Base-by-base conservation (phyloP, 2,329 filamentous ascomycete species). In the Diaporthe sp. region DNA sequence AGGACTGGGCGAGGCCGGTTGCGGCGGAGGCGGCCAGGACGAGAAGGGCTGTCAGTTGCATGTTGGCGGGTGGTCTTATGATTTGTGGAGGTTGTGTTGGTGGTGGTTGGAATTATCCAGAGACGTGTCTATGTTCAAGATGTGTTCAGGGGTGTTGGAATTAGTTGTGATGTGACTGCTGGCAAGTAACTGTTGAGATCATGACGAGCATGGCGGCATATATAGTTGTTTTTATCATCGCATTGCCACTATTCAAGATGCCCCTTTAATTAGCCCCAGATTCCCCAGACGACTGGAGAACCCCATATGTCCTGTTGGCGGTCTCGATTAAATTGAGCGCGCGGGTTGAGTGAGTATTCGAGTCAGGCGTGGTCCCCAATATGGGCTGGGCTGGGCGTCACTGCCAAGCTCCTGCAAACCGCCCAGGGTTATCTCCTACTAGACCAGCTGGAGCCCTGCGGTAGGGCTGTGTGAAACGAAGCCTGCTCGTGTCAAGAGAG, bases 281-380 rank as follows among this genome's bases (percentile, higher is more conserved):
- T 50, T 66, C 42, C 60, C 60, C 60, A 66, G 25, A 45, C 10
- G 28, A 35, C 33, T 66, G 28, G 25, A 33, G n/a, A 10, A 33
- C 60, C 19, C 15, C 60, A 50, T 47, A 35, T 47, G n/a, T 45
- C 40, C 28, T 33, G 40, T 47, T 45, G 28, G 25, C 40, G 19
- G 60, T 66, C 40, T 50, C 60, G 38, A 50, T 66, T 47, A 66
- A 47, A 66, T 66, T 66, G 60, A 50, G 60, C 40, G 60, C 60
- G 60, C 60, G 60, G 40, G 35, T n/a, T n/a, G n/a, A n/a, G n/a
- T 66, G 40, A 47, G 42, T 19, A 47, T 66, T 47, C 40, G 40
- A 66, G 40, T 50, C 40, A 66, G 60, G 42, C 40, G 30, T 47
- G 28, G 17, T 66, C 19, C n/a, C n/a, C 40, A 8, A 12, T 30